A percentile compares a stretch with the other conserved stretches of the same genome.
phyloP scores from a whole-genome alignment of 805 yeast species.

The Zygoascus flipseniorum region DNA sequence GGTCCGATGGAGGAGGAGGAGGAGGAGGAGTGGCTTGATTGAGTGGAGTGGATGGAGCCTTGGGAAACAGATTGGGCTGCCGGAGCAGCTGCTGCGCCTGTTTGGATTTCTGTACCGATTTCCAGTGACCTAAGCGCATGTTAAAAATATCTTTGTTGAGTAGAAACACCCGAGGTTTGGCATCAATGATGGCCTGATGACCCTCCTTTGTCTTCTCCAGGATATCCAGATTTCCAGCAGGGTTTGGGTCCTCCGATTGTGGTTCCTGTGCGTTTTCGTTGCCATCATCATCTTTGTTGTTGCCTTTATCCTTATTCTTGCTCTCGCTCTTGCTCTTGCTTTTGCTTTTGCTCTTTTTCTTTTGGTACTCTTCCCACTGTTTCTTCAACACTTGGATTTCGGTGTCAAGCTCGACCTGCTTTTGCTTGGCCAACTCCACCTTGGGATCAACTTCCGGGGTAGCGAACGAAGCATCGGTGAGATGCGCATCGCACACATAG shows the following conservation, averaged over 20 bases:
- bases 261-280: constrained; percentile 11
- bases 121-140: constrained; percentile 29
- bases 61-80: constrained; percentile 28
- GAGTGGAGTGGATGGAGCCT: constrained; percentile 23
- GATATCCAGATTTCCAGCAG: constrained; percentile 13
- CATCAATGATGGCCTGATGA: constrained; percentile 19
- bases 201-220: constrained; percentile 13
- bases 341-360: constrained; percentile 14
- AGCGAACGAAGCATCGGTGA: constrained; percentile 42
- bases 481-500: constrained; percentile 43
- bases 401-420: constrained; percentile 18
- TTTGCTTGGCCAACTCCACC: constrained; percentile 26
- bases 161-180: constrained; percentile 33
- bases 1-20: background rate
- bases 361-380: constrained; percentile 25
- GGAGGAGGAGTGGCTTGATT: background rate
- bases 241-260: constrained; percentile 10
- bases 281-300: constrained; percentile 3
- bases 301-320: constrained; percentile 1
- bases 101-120: constrained; percentile 23
- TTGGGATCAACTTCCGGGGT: constrained; percentile 32
- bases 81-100: constrained; percentile 24
- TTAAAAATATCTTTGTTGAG: constrained; percentile 37
- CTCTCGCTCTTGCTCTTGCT: constrained; percentile 6
- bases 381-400: constrained; percentile 28